Percentiles rank a stretch among this genome's conserved stretches.
Evolutionary conservation across 805 yeast genomes (phyloP).

Genomic region (Brettanomyces bruxellensis): DNA sequence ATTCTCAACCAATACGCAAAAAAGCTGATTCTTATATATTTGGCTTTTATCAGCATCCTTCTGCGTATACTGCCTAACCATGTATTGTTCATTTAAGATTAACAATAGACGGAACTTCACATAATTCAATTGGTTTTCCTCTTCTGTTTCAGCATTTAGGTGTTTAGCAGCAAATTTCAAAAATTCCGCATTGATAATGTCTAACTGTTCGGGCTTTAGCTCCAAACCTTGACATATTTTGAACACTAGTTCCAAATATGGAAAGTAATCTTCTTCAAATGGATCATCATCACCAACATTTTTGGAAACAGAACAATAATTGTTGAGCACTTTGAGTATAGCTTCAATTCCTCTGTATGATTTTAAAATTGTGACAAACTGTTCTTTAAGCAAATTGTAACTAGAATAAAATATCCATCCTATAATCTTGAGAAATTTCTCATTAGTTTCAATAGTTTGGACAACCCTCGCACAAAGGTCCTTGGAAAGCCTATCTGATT

Average conservation of each 20-base stretch:
- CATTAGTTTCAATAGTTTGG: conserved; percentile 16
- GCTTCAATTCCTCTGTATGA: conserved; percentile 46
- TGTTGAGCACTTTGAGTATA: conserved; percentile 21
- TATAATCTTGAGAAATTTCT: conserved; percentile 21
- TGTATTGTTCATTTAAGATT: conserved; percentile 79
- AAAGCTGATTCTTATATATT: conserved; percentile 36
- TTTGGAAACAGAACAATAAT: conserved; percentile 26
- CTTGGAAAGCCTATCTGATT: conserved; percentile 8
- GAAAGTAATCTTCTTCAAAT: conserved; percentile 14
- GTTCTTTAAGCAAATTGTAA: conserved; percentile 3
- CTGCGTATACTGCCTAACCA: conserved; percentile 43
- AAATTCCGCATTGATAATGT: conserved; percentile 33
- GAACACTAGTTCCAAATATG: conserved; percentile 41
- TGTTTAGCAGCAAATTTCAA: conserved; percentile 39
- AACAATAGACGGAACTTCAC: conserved; percentile 64
- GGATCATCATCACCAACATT: conserved; percentile 25
- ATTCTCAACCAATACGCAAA: conserved; percentile 41
- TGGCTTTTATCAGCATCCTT: conserved; percentile 9
- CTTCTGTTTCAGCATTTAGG: conserved; percentile 31
- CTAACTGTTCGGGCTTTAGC: conserved; percentile 32
- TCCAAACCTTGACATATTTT: conserved; percentile 46
- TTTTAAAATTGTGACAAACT: conserved; percentile 35
- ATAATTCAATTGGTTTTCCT: conserved; percentile 51
- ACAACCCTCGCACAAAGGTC: conserved; percentile 14
- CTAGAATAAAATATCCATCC: conserved; percentile 23